Conservation (phyloP, 2,329 filamentous ascomycete species). For the Trichoderma sp. region DNA sequence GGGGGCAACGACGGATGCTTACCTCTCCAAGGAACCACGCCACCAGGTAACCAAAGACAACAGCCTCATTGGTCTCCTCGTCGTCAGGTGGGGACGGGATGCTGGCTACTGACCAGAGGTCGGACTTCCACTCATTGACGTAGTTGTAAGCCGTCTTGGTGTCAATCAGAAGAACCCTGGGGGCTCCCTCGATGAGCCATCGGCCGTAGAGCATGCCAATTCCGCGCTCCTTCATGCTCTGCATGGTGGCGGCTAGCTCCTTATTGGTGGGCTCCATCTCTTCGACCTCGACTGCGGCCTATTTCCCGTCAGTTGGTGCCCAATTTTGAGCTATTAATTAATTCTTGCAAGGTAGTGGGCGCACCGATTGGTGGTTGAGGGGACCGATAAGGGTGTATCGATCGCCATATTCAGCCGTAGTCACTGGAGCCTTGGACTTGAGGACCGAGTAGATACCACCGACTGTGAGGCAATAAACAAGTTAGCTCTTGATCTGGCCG, state of each 20-base stretch:
- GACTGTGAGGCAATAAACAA: constrained; percentile 52
- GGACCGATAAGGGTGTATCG: constrained; percentile 94
- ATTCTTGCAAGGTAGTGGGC: constrained; percentile 29
- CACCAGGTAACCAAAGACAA: constrained; percentile 95
- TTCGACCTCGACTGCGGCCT: constrained; percentile 98
- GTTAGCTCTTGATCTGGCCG: constrained; percentile 1
- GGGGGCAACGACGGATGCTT: constrained; percentile 30
- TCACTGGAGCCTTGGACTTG: constrained; percentile 97
- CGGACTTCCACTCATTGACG: constrained; percentile 94
- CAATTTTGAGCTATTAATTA: constrained; percentile 19
- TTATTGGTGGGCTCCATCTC: constrained; percentile 80
- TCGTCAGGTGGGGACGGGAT: constrained; percentile 93
- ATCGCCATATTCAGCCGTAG: constrained; percentile 97
- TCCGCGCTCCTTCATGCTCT: constrained; percentile 88
- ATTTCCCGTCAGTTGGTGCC: constrained; percentile 14
- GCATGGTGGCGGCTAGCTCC: constrained; percentile 76
- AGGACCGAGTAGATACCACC: constrained; percentile 99
- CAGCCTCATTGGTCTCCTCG: constrained; percentile 94
- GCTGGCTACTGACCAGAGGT: constrained; percentile 87
- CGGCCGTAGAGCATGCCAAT: constrained; percentile 88
- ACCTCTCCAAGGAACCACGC: constrained; percentile 99
- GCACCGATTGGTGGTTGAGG: constrained; percentile 83
- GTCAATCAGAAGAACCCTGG: constrained; percentile 89
- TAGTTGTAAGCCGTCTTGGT: constrained; percentile 89
- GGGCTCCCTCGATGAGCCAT: constrained; percentile 96